Base-by-base conservation (phyloP, 1,284 basidiomycete genomes). In the Takashimella tepidaria region DNA sequence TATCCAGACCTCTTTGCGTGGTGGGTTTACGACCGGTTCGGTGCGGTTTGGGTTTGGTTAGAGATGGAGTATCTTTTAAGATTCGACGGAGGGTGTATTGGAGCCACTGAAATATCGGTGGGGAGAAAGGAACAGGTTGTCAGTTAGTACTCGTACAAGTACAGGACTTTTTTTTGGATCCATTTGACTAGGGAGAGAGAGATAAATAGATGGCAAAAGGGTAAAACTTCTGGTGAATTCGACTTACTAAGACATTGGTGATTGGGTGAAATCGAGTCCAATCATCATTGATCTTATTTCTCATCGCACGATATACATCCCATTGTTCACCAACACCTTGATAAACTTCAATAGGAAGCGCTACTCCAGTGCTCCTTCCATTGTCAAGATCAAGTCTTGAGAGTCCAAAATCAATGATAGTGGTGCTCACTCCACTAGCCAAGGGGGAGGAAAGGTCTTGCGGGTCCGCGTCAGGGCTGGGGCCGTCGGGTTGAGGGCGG, bases 371-470 rank as follows among this genome's bases (percentile, higher is more conserved):
- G 54, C 41, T 27, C n/a, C 11, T 16, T 1, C 44, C 49, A 1
- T 51, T 41, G 27, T 52, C 54, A 4, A 61, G 50, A 13, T 84
- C 80, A 79, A 91, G 86, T 45, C 93, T 82, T 1, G 95, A 90
- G 3, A 98, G 80, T 3, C 95, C 93, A 43, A 98, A 84, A 74
- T 98, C 95, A 67, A 98, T 98, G 60, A 98, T 79, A 4, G 91
- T 95, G 4, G 85, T 84, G 59, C 81, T 77, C 3, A 95, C 79
- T 10, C 88, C 88, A 59, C 69, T 68, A 16, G 46, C 45, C 80
- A 37, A 37, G 16, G 31, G 31, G 16, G 31, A 37, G 8, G 76
- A 21, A 69, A 73, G 47, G 74, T 53, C 41, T 48, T 61, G 58
- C 48, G 59, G 58, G 52, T 59, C 55, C 11, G 51, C 50, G 22